Evolutionary conservation across 2,329 filamentous ascomycete species (phyloP), one percentile per base, ranked within the genome.

Genomic region (Clonostachys solani): DNA sequence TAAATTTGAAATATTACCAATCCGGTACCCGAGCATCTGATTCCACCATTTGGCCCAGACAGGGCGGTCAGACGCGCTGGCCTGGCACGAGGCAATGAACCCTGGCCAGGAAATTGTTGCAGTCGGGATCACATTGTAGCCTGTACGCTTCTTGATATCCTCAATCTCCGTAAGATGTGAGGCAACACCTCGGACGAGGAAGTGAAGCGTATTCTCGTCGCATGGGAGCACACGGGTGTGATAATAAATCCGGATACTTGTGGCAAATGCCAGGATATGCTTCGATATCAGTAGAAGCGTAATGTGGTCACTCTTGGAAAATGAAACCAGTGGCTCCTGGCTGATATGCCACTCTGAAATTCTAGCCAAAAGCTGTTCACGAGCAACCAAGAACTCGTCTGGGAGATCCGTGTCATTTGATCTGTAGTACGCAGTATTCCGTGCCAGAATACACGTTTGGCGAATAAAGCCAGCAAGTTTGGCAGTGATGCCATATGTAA

Each of bases 201-300:
- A 40, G 13, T 17, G 40, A 33, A 47, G 42, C 29, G 38, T 46
- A 5, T n/a, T 12, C n/a, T 12, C 34, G 15, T 35, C 33, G 36
- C 48, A 50, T 5, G 45, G 33, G 6, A 42, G 29, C 15, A 50
- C 48, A 5, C 48, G 35, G 16, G 48, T 47, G 42, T 50, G 42
- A 23, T 44, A 44, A n/a, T 41, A 50, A 15, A 50, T 50, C 15
- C 42, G 40, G 33, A 50, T 50, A 37, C 45, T 42, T 15, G 23
- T 12, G 0, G 48, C 48, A 47, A 50, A 50, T 12, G 48, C 48
- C n/a, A 42, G 37, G 13, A 50, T 45, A 37, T 50, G 48, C 42
- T 50, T 47, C 5, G 41, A 44, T 13, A 43, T 43, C 9, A 50
- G 35, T 2, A 50, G 38, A 10, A 33, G 15, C 3, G 48, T 50